These are phyloP conservation scores for Botrytis byssoidea DNA, from an alignment of 2,329 filamentous ascomycete genomes.

Conservation along the genomic window DNA sequence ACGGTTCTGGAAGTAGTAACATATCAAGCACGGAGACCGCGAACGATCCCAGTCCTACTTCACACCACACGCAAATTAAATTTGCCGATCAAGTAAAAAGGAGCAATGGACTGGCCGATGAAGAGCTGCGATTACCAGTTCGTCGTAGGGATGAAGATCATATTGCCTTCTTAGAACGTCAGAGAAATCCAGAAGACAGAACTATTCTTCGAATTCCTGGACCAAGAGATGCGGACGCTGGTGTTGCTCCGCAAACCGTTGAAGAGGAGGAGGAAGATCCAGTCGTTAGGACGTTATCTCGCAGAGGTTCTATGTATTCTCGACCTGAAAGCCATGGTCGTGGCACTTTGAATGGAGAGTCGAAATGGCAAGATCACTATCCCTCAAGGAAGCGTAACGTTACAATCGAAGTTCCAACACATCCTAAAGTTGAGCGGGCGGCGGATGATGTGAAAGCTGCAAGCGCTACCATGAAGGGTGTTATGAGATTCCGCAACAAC, in stretches of 20 bases:
- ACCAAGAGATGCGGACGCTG: constrained; percentile 84
- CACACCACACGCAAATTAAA: constrained; percentile 46
- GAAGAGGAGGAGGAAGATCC: constrained; percentile 38
- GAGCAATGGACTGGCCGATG: constrained; percentile 55
- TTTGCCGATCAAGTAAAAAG: constrained; percentile 67
- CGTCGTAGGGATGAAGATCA: constrained; percentile 68
- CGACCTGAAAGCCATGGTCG: constrained; percentile 21
- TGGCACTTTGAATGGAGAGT: constrained; percentile 25
- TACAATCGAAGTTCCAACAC: constrained; percentile 30
- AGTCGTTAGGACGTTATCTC: constrained; percentile 25
- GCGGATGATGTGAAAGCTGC: constrained; percentile 31
- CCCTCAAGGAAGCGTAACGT: constrained; percentile 33
- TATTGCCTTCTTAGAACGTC: constrained; percentile 83
- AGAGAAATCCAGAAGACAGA: constrained; percentile 70
- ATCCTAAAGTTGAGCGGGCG: constrained; percentile 35
- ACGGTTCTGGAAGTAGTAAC: constrained; percentile 25
- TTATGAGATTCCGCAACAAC: constrained; percentile 47
- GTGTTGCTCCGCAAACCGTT: constrained; percentile 65
- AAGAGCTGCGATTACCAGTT: constrained; percentile 51
- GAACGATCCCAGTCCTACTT: constrained; percentile 13
- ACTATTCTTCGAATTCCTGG: constrained; percentile 84
- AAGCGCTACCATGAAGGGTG: constrained; percentile 26
- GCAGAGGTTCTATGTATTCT: constrained; percentile 27
- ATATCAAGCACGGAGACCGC: constrained; percentile 25
- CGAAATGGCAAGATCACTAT: constrained; percentile 32